Conservation (phyloP, 2,329 filamentous ascomycete species). For the Penicillium sp. region DNA sequence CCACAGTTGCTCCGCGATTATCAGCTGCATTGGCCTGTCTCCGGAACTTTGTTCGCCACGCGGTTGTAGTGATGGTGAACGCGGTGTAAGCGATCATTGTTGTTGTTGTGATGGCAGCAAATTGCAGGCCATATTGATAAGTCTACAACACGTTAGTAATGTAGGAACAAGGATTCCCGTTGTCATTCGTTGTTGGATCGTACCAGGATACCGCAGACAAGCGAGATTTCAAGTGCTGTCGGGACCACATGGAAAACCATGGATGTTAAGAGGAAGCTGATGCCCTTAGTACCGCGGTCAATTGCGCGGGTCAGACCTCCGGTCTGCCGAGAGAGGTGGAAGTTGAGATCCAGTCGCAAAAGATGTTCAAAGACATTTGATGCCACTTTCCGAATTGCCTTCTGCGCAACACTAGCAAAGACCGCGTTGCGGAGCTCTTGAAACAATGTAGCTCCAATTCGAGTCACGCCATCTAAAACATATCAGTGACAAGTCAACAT, state of each 20-base stretch:
- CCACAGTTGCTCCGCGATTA: constrained; percentile 90
- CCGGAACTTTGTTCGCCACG: constrained; percentile 95
- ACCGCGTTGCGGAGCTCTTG: constrained; percentile 94
- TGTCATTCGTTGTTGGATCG: constrained; percentile 8
- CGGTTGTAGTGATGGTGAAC: constrained; percentile 96
- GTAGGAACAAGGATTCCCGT: background rate
- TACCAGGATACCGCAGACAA: constrained; percentile 90
- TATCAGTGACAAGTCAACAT: background rate
- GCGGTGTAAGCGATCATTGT: constrained; percentile 94
- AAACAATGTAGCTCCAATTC: constrained; percentile 84
- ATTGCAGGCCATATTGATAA: constrained; percentile 89
- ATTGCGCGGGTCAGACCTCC: constrained; percentile 91
- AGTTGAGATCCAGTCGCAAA: constrained; percentile 82
- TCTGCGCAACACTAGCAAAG: constrained; percentile 95
- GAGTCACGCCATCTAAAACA: constrained; percentile 68
- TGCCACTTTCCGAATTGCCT: constrained; percentile 88
- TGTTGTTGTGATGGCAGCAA: constrained; percentile 81
- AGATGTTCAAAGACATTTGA: constrained; percentile 90
- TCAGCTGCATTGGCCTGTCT: constrained; percentile 94
- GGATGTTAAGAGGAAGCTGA: constrained; percentile 92
- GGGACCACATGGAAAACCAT: constrained; percentile 99
- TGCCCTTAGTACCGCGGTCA: constrained; percentile 95
- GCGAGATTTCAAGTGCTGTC: constrained; percentile 85
- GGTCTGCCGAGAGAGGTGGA: constrained; percentile 91
- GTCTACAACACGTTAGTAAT: constrained; percentile 51